Conservation (phyloP, 1,139 yeast genomes). For the Geotrichum reessii region DNA sequence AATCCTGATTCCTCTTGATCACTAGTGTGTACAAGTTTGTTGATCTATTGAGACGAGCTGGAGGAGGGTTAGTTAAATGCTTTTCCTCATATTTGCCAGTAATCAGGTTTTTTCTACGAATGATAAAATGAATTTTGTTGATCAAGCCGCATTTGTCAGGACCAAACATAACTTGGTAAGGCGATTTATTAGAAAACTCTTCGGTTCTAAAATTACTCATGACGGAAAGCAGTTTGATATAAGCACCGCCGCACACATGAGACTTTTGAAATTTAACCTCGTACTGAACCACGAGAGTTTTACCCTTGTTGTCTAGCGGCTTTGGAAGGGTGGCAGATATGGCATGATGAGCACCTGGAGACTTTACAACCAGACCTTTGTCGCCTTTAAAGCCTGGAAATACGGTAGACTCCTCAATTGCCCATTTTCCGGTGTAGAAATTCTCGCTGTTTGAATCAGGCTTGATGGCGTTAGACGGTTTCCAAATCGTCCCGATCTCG, state of each 20-base stretch:
- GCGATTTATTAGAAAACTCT: constrained; percentile 55
- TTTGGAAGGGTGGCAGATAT: constrained; percentile 55
- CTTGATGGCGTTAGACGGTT: constrained; percentile 53
- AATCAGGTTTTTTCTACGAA: constrained; percentile 52
- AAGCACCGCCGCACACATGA: constrained; percentile 82
- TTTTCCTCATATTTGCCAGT: constrained; percentile 63
- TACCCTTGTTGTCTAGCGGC: constrained; percentile 51
- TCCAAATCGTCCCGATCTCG: constrained; percentile 50
- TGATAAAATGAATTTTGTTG: constrained; percentile 72
- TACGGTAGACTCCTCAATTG: constrained; percentile 51
- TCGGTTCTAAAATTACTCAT: constrained; percentile 42
- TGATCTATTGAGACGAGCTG: constrained; percentile 51
- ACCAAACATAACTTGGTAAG: constrained; percentile 87
- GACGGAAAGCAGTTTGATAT: constrained; percentile 64
- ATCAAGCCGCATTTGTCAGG: constrained; percentile 85
- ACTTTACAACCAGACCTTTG: constrained; percentile 66
- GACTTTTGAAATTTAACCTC: constrained; percentile 80
- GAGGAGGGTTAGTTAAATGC: constrained; percentile 60
- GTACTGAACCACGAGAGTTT: constrained; percentile 76
- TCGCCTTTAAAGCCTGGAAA: constrained; percentile 59
- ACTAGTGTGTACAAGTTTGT: constrained; percentile 71
- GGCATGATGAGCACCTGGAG: constrained; percentile 75
- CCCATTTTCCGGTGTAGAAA: constrained; percentile 69
- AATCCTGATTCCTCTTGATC: constrained; percentile 56
- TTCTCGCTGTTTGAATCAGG: constrained; percentile 43